Conservation (phyloP, 306 rosid species). For the Cotoneaster glaucophyllus region DNA sequence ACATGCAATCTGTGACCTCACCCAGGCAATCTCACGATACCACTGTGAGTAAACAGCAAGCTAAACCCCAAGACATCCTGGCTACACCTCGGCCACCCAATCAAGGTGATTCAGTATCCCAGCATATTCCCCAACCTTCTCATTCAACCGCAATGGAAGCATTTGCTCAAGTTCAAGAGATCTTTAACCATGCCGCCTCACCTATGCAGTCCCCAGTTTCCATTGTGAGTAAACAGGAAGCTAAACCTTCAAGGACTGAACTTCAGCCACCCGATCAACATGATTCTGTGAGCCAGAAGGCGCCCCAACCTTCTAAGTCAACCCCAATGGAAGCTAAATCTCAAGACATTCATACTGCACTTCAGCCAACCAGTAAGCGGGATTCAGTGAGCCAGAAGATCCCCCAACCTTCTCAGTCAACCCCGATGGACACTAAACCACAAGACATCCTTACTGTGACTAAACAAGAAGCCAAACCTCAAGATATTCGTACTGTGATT, state of each 20-base stretch:
- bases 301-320: slow-evolving; percentile 21
- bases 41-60: slow-evolving; percentile 24
- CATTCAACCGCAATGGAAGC: slow-evolving; percentile 10
- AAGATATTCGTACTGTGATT: not conserved
- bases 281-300: slow-evolving; percentile 14
- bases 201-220: not conserved
- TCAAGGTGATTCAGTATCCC: slow-evolving; percentile 8
- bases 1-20: slow-evolving; percentile 25
- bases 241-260: slow-evolving; percentile 13
- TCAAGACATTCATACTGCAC: slow-evolving; percentile 18
- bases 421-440: not conserved
- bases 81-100: too few species aligned
- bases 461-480: not conserved
- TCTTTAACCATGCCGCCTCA: not conserved
- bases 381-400: slow-evolving; percentile 13
- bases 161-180: slow-evolving; percentile 8
- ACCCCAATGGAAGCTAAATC: slow-evolving; percentile 1
- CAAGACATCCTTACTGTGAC: too few species aligned
- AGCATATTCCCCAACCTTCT: slow-evolving; percentile 25
- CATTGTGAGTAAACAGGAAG: not conserved
- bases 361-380: slow-evolving; percentile 9
- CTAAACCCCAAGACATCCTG: slow-evolving; percentile 4
- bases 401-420: slow-evolving; percentile 22
- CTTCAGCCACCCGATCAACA: slow-evolving; percentile 9
- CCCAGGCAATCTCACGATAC: slow-evolving; percentile 28